Conservation (phyloP, 139 green algal species). For the Chlorella sorokiniana region DNA sequence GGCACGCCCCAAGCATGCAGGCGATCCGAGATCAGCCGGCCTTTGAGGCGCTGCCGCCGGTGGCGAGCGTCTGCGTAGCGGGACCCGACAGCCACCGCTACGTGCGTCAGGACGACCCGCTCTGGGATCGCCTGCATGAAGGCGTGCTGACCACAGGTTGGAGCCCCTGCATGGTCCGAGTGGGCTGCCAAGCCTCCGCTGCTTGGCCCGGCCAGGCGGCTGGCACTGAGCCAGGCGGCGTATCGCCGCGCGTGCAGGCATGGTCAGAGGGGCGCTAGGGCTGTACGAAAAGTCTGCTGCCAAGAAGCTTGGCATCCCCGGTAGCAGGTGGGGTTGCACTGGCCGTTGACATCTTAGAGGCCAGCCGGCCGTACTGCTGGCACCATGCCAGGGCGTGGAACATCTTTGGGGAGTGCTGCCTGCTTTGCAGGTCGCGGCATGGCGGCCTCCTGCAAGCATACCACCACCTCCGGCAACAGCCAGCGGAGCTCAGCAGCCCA, state of each 20-base stretch:
- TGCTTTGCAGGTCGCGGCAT: constrained; percentile 20
- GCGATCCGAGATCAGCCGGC: not conserved
- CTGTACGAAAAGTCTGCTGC: constrained; percentile 55
- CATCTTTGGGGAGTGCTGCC: no score
- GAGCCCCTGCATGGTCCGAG: not conserved
- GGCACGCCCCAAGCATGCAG: not conserved
- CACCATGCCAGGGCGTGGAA: no score
- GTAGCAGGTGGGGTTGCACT: not conserved
- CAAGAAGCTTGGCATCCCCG: constrained; percentile 45
- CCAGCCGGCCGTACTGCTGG: not conserved
- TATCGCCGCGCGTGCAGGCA: constrained; percentile 4
- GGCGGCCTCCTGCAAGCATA: constrained; percentile 20
- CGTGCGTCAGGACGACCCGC: constrained; percentile 55
- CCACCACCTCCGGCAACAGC: constrained; percentile 24
- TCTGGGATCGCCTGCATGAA: constrained; percentile 64
- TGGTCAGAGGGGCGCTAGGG: constrained; percentile 61
- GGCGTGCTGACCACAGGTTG: constrained; percentile 62
- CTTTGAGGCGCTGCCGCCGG: constrained; percentile 25
- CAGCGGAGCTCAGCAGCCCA: not conserved
- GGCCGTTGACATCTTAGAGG: not conserved
- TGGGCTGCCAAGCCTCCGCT: not conserved
- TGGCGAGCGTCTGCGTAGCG: not conserved
- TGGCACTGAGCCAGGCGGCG: not conserved
- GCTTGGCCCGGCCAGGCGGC: not conserved
- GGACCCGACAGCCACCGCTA: constrained; percentile 28